Evolutionary conservation across 2,329 filamentous ascomycete species (phyloP).

Genomic region (Aspergillus intermedius): DNA sequence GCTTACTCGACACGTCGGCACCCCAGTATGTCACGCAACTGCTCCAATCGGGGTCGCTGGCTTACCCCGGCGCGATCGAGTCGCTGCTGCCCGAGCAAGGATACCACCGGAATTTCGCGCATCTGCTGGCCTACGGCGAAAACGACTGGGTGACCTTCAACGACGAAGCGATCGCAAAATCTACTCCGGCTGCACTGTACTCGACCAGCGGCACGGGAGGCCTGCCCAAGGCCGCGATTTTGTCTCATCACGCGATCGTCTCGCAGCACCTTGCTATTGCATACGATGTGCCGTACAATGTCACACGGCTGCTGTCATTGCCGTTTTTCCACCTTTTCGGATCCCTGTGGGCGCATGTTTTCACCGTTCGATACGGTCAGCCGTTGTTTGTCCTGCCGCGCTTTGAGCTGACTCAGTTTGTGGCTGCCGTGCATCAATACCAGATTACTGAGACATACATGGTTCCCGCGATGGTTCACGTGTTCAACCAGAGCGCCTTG

Average conservation of each 20-base stretch:
- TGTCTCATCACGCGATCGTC: slow-evolving; percentile 54
- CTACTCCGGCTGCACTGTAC: slow-evolving; percentile 45
- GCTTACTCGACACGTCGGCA: slow-evolving; percentile 28
- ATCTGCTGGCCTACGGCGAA: slow-evolving; percentile 41
- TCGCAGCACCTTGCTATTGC: slow-evolving; percentile 43
- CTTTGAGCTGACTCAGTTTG: slow-evolving; percentile 38
- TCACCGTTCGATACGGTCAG: slow-evolving; percentile 41
- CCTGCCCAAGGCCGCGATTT: slow-evolving; percentile 53
- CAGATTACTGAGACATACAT: slow-evolving; percentile 45
- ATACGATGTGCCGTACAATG: slow-evolving; percentile 35
- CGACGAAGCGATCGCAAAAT: slow-evolving; percentile 36
- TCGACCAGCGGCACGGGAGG: slow-evolving; percentile 57
- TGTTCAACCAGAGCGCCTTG: slow-evolving; percentile 25
- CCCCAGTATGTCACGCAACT: slow-evolving; percentile 25
- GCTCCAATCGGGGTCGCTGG: slow-evolving; percentile 19
- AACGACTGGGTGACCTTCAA: slow-evolving; percentile 45
- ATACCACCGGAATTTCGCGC: slow-evolving; percentile 20
- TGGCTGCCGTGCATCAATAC: slow-evolving; percentile 35
- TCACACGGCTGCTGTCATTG: slow-evolving; percentile 43
- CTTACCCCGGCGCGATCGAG: slow-evolving; percentile 13
- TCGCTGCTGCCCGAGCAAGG: slow-evolving; percentile 11
- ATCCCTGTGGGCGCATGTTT: slow-evolving; percentile 41
- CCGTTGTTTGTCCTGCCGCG: slow-evolving; percentile 44
- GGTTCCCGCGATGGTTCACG: slow-evolving; percentile 41
- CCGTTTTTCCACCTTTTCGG: slow-evolving; percentile 52